A percentile compares a stretch with the other conserved stretches of the same genome.
Conservation (phyloP, 2,329 filamentous ascomycete genomes). For the Pyrenophora teres region DNA sequence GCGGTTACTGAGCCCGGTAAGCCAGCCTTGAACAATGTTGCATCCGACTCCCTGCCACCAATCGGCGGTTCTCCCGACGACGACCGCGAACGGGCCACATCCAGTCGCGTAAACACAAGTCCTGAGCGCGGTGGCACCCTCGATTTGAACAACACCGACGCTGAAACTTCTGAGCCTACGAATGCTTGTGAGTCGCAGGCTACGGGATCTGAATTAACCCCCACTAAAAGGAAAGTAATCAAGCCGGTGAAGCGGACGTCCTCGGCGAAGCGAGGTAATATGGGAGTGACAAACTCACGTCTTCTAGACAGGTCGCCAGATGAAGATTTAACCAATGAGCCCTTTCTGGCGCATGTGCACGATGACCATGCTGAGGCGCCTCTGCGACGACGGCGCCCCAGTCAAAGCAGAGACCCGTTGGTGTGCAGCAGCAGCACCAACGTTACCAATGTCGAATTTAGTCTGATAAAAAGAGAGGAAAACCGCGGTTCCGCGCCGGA, state of each 20-base stretch:
- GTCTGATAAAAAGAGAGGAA: neutral
- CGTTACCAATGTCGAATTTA: neutral
- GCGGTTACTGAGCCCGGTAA: neutral
- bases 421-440: neutral
- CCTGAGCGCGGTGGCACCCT: constrained; percentile 4
- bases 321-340: neutral
- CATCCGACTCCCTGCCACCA: constrained; percentile 1
- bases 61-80: constrained; percentile 12
- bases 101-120: constrained; percentile 8
- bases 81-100: constrained; percentile 15
- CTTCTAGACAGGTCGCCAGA: neutral
- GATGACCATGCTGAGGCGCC: neutral
- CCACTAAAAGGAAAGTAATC: constrained; percentile 8
- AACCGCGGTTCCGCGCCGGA: neutral
- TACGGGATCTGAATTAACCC: neutral
- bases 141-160: neutral
- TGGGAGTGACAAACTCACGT: neutral
- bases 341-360: neutral
- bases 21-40: neutral
- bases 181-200: neutral
- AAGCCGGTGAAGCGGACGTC: constrained; percentile 3
- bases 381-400: neutral
- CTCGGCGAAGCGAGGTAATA: constrained; percentile 1
- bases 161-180: neutral
- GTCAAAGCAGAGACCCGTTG: neutral